Percentiles rank a stretch among this genome's conserved stretches.
phyloP scores from a whole-genome alignment of 306 rosid species.

The Fagus sylvatica region DNA sequence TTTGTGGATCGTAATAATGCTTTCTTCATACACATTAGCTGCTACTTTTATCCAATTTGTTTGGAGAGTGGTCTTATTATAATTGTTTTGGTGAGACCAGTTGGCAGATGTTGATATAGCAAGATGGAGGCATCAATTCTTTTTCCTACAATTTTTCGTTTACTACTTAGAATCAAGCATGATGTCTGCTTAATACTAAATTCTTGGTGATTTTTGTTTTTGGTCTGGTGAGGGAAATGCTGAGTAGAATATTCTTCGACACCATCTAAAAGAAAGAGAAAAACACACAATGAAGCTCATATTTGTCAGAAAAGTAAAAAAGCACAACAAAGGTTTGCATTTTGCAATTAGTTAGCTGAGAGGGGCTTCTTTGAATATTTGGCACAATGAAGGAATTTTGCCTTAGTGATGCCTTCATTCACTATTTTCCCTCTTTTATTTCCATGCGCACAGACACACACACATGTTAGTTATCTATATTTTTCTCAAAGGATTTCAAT shows the following conservation, averaged over 20 bases:
- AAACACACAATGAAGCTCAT: too few species aligned
- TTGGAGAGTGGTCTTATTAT: neutral
- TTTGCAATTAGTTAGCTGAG: too few species aligned
- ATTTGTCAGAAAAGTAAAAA: too few species aligned
- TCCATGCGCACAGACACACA: neutral
- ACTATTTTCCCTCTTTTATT: neutral
- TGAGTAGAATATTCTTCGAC: neutral
- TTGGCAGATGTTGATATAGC: neutral
- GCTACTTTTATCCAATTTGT: neutral
- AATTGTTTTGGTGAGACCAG: neutral
- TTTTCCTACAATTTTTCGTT: neutral
- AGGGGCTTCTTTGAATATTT: neutral
- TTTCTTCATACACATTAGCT: too few species aligned
- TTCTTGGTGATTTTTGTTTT: neutral
- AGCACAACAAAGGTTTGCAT: too few species aligned
- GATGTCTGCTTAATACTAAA: neutral
- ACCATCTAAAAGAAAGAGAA: neutral
- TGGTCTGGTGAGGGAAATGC: neutral
- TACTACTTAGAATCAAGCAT: neutral
- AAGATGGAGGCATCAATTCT: neutral
- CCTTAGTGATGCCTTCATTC: neutral
- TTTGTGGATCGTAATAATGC: neutral
- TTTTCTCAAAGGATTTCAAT: neutral
- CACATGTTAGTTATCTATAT: neutral
- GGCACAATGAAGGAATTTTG: neutral